Percentiles rank a stretch among this genome's conserved stretches.
Conservation (phyloP, 352 stramenopile genomes). For the Phytophthora agathidicida region DNA sequence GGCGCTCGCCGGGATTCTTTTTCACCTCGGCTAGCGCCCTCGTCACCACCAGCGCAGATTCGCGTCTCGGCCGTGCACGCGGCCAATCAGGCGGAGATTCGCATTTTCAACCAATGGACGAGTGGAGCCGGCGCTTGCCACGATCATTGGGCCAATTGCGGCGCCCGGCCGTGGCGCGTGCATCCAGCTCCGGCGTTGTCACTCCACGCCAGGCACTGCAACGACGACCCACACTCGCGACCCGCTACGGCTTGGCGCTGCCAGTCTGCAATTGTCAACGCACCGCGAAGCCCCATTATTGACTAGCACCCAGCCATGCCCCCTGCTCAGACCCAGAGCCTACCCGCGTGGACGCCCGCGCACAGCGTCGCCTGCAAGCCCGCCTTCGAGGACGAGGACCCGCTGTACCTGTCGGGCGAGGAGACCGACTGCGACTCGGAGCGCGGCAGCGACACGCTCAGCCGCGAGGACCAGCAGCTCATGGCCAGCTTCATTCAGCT, state of each 20-base stretch:
- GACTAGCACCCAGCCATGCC: slow-evolving; percentile 23
- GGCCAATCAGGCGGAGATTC: slow-evolving; percentile 18
- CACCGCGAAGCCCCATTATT: slow-evolving; percentile 6
- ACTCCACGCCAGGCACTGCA: slow-evolving; percentile 20
- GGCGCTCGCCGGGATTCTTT: slow-evolving; percentile 21
- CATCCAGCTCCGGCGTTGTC: slow-evolving; percentile 10
- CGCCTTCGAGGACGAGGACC: slow-evolving; percentile 37
- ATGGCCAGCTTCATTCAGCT: slow-evolving; percentile 51
- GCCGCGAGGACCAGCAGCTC: slow-evolving; percentile 54
- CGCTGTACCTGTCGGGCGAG: slow-evolving; percentile 54
- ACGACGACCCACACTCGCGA: slow-evolving; percentile 11
- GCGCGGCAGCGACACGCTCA: slow-evolving; percentile 48
- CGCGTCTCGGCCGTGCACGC: slow-evolving; percentile 10
- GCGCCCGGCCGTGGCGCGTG: not conserved
- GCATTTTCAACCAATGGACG: slow-evolving; percentile 11
- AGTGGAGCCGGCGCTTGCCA: slow-evolving; percentile 3
- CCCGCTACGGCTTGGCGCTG: not conserved
- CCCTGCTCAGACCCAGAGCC: slow-evolving; percentile 42
- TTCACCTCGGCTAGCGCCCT: slow-evolving; percentile 6
- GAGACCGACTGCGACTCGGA: slow-evolving; percentile 79
- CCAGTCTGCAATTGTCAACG: slow-evolving; percentile 50
- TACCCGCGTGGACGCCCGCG: slow-evolving; percentile 33
- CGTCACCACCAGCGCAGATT: slow-evolving; percentile 27
- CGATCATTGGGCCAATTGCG: slow-evolving; percentile 16
- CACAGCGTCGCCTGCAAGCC: slow-evolving; percentile 3